Evolutionary conservation across 2,329 filamentous ascomycete species (phyloP).

Genomic region (Diaporthe sp.): DNA sequence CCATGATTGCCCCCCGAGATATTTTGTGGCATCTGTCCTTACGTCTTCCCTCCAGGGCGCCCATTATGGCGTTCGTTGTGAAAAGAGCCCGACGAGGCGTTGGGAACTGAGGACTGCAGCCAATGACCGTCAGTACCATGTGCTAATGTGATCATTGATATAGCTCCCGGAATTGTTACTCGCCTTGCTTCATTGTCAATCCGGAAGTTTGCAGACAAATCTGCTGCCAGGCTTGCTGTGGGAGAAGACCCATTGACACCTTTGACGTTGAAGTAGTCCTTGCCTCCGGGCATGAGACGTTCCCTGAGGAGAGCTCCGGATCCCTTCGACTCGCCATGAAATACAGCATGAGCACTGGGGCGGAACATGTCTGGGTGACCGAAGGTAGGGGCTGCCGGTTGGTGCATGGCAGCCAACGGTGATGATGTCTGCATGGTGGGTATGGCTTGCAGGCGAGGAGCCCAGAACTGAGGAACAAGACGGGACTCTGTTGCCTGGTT

Average conservation of each 20-base stretch:
- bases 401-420: conserved; percentile 93
- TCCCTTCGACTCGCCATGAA: conserved; percentile 70
- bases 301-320: conserved; percentile 85
- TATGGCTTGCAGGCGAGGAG: conserved; percentile 28
- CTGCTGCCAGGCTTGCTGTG: conserved; percentile 89
- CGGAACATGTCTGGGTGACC: conserved; percentile 69
- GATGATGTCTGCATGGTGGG: conserved; percentile 90
- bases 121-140: conserved; percentile 42
- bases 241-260: conserved; percentile 88
- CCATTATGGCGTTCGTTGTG: conserved; percentile 78
- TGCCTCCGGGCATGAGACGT: conserved; percentile 69
- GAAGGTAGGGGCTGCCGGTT: conserved; percentile 76
- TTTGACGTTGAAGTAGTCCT: conserved; percentile 88
- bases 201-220: conserved; percentile 96
- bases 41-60: conserved; percentile 70
- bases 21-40: conserved; percentile 52
- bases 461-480: conserved; percentile 31
- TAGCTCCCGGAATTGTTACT: conserved; percentile 46
- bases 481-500: conserved; percentile 22
- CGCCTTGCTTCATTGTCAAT: conserved; percentile 90
- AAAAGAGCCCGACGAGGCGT: conserved; percentile 90
- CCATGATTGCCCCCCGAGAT: conserved; percentile 24
- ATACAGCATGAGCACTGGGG: conserved; percentile 61
- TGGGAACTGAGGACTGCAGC: conserved; percentile 80
- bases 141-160: background rate